phyloP scores from a whole-genome alignment of 1,284 basidiomycete genomes.

The Apiotrichum siamense region DNA sequence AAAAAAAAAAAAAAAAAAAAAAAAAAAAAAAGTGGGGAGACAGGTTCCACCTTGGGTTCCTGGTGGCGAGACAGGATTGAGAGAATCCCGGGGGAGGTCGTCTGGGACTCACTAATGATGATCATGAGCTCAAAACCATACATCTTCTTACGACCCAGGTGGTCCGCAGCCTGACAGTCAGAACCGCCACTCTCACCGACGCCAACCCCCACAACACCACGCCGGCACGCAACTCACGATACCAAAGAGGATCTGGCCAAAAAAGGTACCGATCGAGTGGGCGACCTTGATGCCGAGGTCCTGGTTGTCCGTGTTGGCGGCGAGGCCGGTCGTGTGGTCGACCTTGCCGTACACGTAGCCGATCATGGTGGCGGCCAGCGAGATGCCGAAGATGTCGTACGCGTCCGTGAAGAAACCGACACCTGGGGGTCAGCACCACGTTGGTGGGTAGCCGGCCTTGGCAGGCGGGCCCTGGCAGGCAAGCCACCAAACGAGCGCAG shows the following conservation, averaged over 20 bases:
- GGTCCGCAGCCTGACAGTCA: slow-evolving; percentile 42
- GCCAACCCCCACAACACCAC: no score
- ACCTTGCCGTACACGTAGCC: slow-evolving; percentile 63
- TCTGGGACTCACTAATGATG: slow-evolving; percentile 8
- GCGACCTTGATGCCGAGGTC: slow-evolving; percentile 65
- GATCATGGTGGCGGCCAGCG: slow-evolving; percentile 67
- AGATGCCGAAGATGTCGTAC: slow-evolving; percentile 54
- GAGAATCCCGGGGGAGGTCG: no score
- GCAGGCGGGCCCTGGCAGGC: no score
- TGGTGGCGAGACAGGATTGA: no score
- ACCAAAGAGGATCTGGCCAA: slow-evolving; percentile 50
- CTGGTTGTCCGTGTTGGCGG: slow-evolving; percentile 55
- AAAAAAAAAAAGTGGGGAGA: no score
- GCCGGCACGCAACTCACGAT: no score
- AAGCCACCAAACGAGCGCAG: no score
- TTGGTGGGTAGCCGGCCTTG: no score
- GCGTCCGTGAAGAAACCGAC: slow-evolving; percentile 47
- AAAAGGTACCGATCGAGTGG: slow-evolving; percentile 51
- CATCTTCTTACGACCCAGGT: slow-evolving; percentile 49
- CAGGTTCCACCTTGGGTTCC: no score
- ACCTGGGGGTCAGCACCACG: slow-evolving; percentile 13
- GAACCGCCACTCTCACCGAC: no score
- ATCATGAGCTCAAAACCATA: slow-evolving; percentile 49
- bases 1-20: no score
- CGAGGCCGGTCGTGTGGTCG: no score